A percentile compares a stretch with the other conserved stretches of the same genome.
Conservation (phyloP, 2,329 filamentous ascomycete species). For the Thermomyces lanuginosus region DNA sequence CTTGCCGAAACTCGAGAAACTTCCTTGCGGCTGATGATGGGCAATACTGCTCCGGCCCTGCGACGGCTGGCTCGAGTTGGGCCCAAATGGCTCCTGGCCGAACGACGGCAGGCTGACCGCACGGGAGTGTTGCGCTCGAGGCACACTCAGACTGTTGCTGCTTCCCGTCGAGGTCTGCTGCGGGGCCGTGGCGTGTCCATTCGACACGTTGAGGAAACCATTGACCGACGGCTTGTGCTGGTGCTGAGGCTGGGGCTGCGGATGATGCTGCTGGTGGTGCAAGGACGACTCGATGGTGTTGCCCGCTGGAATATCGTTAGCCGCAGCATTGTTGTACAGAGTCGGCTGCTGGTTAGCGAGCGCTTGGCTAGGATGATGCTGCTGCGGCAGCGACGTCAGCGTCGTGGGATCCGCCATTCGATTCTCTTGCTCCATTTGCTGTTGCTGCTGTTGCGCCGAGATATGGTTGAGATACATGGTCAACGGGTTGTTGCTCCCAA, state of each 20-base stretch:
- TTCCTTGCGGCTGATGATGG: conserved; percentile 32
- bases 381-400: conserved; percentile 36
- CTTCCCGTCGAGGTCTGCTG: conserved; percentile 55
- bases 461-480: conserved; percentile 87
- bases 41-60: conserved; percentile 20
- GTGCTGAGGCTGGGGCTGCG: too few relatives aligned
- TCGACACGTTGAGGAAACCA: conserved; percentile 38
- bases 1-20: conserved; percentile 43
- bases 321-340: conserved; percentile 60
- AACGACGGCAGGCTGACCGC: conserved; percentile 76
- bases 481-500: conserved; percentile 65
- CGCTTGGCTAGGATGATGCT: conserved; percentile 46
- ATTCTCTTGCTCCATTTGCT: conserved; percentile 40
- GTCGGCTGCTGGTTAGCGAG: conserved; percentile 63
- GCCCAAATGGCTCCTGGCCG: conserved; percentile 41
- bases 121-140: conserved; percentile 50
- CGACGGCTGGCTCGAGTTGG: conserved; percentile 19
- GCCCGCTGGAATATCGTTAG: conserved; percentile 43
- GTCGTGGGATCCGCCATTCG: conserved; percentile 27
- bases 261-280: conserved; percentile 41
- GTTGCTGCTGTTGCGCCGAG: conserved; percentile 38
- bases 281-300: conserved; percentile 32
- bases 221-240: conserved; percentile 49
- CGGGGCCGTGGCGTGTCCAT: conserved; percentile 51
- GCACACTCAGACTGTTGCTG: conserved; percentile 31